Base-by-base conservation (phyloP, 352 stramenopile species). In the Phytophthora tubulina region DNA sequence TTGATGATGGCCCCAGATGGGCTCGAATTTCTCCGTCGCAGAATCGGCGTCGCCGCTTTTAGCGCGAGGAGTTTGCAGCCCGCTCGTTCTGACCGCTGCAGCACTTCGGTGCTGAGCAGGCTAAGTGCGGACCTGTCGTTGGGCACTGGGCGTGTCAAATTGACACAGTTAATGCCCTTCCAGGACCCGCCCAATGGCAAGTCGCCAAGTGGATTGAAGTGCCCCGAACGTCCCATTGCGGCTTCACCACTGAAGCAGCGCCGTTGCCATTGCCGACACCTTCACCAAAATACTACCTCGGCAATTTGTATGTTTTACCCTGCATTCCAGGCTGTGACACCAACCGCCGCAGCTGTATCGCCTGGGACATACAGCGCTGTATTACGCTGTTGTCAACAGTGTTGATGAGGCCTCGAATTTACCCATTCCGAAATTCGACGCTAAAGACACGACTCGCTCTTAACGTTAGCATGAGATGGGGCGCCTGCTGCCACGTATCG, bases 161-260 rank as follows among this genome's bases (percentile, higher is more conserved):
- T 27, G 21, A 27, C 1, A 27, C 21, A 27, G 61, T 71, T 61
- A 32, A 56, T 75, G 61, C 35, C 41, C 45, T 63, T 53, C 42
- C 33, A 48, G 53, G n/a, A 13, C 30, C 41, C 42, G 36, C 35
- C 68, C 69, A 76, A 76, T 76, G 31, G 32, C 30, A 42, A 54
- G 35, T 42, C 55, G 63, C 56, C 69, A 76, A 68, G 39, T 76
- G 63, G 63, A 72, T 68, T 63, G 61, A 72, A 63, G 52, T 64
- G 60, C 44, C 8, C 36, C 21, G 42, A 67, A 45, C 59, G 59
- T 73, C 67, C 33, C 38, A 36, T 59, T 69, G 51, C 51, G 10
- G 30, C n/a, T 30, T 57, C 33, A 8, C 33, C 50, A 52, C 33
- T 52, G 8, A 27, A 46, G 41, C 41, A 46, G 41, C 15, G 21